Conservation (phyloP, 1,284 basidiomycete genomes). For the Volvariella volvacea region DNA sequence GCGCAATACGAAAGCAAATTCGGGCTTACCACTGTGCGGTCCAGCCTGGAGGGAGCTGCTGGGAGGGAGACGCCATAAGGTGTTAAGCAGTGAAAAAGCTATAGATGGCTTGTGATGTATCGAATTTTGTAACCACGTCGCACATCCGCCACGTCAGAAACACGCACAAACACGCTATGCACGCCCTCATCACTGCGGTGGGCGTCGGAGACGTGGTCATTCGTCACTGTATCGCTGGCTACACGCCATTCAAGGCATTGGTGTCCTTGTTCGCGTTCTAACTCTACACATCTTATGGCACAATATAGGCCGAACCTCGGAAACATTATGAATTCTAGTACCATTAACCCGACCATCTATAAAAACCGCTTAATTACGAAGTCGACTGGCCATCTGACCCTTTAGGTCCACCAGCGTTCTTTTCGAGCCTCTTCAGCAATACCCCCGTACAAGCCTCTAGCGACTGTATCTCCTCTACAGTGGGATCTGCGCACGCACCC, state of each 20-base stretch:
- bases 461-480: slow-evolving; percentile 63
- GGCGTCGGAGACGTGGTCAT: too few species aligned
- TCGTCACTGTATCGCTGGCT: too few species aligned
- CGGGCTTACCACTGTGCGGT: slow-evolving; percentile 73
- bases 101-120: slow-evolving; percentile 3
- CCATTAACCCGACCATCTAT: too few species aligned
- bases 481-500: slow-evolving; percentile 88
- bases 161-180: slow-evolving; percentile 10
- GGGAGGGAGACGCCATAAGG: slow-evolving; percentile 58
- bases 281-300: too few species aligned
- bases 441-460: slow-evolving; percentile 73
- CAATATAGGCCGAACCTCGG: too few species aligned
- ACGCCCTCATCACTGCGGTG: neutral
- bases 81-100: slow-evolving; percentile 8
- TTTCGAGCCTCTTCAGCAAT: slow-evolving; percentile 53
- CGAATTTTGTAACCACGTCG: neutral
- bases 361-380: too few species aligned
- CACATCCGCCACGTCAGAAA: slow-evolving; percentile 13
- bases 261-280: too few species aligned
- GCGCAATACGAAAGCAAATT: slow-evolving; percentile 5
- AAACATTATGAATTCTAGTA: too few species aligned
- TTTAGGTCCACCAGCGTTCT: slow-evolving; percentile 11
- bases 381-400: neutral
- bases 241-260: too few species aligned
- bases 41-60: slow-evolving; percentile 85